phyloP scores from a whole-genome alignment of 345 rosid genomes.

The Sonneratia alba region DNA sequence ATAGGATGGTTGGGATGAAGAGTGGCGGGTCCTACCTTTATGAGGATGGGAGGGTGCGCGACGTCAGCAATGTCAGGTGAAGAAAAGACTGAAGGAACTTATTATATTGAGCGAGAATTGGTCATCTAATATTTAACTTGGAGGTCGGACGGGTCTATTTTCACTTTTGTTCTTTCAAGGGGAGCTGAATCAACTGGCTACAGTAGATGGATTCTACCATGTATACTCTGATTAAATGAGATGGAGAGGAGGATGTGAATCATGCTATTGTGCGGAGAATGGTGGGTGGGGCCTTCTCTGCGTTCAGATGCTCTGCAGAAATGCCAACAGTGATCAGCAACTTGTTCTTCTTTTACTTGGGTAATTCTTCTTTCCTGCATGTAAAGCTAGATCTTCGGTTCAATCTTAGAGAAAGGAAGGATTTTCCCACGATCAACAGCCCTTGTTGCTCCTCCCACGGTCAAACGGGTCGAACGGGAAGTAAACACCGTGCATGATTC shows the following conservation, averaged over 20 bases:
- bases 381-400: background rate
- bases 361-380: background rate
- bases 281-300: background rate
- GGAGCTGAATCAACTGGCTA: background rate
- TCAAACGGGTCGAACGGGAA: too few species aligned
- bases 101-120: too few species aligned
- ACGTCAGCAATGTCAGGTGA: conserved; percentile 2
- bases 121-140: too few species aligned
- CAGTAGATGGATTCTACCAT: background rate
- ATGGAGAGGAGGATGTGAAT: background rate
- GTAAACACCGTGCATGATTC: too few species aligned
- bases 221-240: background rate
- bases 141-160: too few species aligned
- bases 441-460: too few species aligned
- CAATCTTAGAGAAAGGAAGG: background rate
- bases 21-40: background rate
- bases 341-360: background rate
- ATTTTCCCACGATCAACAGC: too few species aligned
- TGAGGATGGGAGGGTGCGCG: background rate
- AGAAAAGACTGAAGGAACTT: background rate
- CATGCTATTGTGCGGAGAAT: background rate
- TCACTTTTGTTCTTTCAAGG: too few species aligned
- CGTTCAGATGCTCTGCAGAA: background rate
- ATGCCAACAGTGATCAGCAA: background rate
- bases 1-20: background rate